phyloP scores from a whole-genome alignment of 2,329 filamentous ascomycete species.

The Emergomyces pasteurianus region DNA sequence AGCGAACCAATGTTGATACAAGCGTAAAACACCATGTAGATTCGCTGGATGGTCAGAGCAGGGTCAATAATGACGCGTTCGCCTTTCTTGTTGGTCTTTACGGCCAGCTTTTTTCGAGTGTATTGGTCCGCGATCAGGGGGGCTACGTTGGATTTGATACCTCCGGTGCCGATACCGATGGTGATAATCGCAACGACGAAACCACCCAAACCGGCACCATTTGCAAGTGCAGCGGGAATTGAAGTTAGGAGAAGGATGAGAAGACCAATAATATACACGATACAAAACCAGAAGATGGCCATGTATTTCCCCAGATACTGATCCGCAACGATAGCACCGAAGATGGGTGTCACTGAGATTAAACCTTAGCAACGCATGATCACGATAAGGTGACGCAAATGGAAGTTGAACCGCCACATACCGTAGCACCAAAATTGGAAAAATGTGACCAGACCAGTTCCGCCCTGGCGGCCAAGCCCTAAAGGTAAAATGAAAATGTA shows the following conservation, averaged over 20 bases:
- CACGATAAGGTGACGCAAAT: neutral
- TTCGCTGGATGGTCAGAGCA: slow-evolving; percentile 51
- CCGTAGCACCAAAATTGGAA: slow-evolving; percentile 46
- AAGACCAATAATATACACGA: slow-evolving; percentile 47
- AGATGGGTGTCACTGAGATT: slow-evolving; percentile 39
- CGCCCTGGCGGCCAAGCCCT: slow-evolving; percentile 30
- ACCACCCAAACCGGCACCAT: slow-evolving; percentile 42
- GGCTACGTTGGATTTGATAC: slow-evolving; percentile 56
- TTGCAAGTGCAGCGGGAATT: slow-evolving; percentile 39
- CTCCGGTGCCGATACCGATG: slow-evolving; percentile 54
- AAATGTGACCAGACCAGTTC: slow-evolving; percentile 41
- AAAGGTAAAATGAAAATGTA: neutral
- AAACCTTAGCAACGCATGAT: neutral
- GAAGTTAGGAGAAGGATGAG: slow-evolving; percentile 45
- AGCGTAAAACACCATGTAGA: slow-evolving; percentile 65
- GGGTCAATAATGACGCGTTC: slow-evolving; percentile 55
- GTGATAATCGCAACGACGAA: slow-evolving; percentile 47
- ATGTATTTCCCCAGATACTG: slow-evolving; percentile 51
- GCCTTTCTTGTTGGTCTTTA: slow-evolving; percentile 32
- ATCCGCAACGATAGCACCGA: slow-evolving; percentile 49
- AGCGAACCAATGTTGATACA: slow-evolving; percentile 65
- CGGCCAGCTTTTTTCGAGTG: slow-evolving; percentile 42
- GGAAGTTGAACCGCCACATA: slow-evolving; percentile 12
- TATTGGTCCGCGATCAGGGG: slow-evolving; percentile 56
- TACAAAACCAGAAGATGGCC: slow-evolving; percentile 45